phyloP scores from a whole-genome alignment of 2,329 filamentous ascomycete genomes.

The Phaeosphaeriaceae sp. region DNA sequence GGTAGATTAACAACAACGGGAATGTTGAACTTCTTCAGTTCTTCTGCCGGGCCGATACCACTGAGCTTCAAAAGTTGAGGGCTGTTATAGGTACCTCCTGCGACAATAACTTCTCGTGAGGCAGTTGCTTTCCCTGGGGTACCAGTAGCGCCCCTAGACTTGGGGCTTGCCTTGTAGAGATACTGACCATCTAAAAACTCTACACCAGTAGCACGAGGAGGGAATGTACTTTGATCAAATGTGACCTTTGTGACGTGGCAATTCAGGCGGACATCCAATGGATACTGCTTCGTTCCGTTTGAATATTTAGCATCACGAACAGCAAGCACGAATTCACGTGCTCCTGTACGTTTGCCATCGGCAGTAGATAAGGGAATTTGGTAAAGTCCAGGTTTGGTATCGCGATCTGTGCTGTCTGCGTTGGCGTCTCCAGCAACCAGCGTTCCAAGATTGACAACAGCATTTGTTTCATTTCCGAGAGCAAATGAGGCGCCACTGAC shows the following conservation, averaged over 20 bases:
- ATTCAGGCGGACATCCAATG: constrained; percentile 64
- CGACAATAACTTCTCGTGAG: constrained; percentile 41
- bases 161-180: constrained; percentile 52
- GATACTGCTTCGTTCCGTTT: constrained; percentile 61
- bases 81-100: constrained; percentile 64
- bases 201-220: constrained; percentile 56
- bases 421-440: constrained; percentile 59
- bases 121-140: constrained; percentile 44
- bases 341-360: constrained; percentile 57
- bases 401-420: constrained; percentile 53
- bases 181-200: constrained; percentile 51
- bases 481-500: constrained; percentile 60
- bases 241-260: constrained; percentile 70
- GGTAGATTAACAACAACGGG: constrained; percentile 62
- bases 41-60: constrained; percentile 64
- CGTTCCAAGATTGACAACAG: constrained; percentile 42
- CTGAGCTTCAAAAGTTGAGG: constrained; percentile 70
- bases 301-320: constrained; percentile 56
- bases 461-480: constrained; percentile 52
- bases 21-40: constrained; percentile 62
- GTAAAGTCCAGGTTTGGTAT: constrained; percentile 58
- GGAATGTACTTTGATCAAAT: constrained; percentile 67
- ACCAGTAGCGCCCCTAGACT: constrained; percentile 41
- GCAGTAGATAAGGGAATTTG: constrained; percentile 65
- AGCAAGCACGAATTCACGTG: constrained; percentile 62